Evolutionary conservation across 1,284 basidiomycete species (phyloP).

Genomic region (Bjerkandera adusta): DNA sequence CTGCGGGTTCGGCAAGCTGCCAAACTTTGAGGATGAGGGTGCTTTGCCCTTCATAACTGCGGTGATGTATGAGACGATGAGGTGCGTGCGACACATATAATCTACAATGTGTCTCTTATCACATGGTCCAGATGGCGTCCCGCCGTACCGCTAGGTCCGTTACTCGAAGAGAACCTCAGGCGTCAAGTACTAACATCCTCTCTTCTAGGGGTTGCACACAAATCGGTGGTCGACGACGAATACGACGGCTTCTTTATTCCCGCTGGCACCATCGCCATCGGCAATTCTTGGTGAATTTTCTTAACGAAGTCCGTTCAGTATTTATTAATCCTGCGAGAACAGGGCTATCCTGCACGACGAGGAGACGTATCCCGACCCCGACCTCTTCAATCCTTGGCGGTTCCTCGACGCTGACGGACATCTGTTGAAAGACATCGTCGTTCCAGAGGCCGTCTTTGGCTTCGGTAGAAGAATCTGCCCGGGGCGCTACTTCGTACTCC

Average conservation of each 20-base stretch:
- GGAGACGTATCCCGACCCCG: conserved; percentile 35
- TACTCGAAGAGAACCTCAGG: not conserved
- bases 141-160: not conserved
- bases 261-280: conserved; percentile 2
- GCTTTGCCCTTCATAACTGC: conserved; percentile 15
- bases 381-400: conserved; percentile 40
- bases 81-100: conserved; percentile 10
- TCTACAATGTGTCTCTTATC: not conserved
- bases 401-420: conserved; percentile 22
- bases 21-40: conserved; percentile 13
- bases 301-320: too few species aligned
- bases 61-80: conserved; percentile 11
- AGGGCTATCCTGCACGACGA: conserved; percentile 42
- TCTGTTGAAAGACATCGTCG: not conserved
- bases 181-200: not conserved
- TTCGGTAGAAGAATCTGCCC: conserved; percentile 20
- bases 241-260: conserved; percentile 7
- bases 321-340: not conserved
- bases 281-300: not conserved
- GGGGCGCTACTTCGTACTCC: conserved; percentile 22
- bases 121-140: not conserved
- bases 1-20: conserved; percentile 12
- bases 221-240: not conserved
- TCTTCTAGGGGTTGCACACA: not conserved
- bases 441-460: conserved; percentile 2